A percentile compares a stretch with the other conserved stretches of the same genome.
Conservation (phyloP, 176 grass and related monocot species). For the Cenchrus americanus region DNA sequence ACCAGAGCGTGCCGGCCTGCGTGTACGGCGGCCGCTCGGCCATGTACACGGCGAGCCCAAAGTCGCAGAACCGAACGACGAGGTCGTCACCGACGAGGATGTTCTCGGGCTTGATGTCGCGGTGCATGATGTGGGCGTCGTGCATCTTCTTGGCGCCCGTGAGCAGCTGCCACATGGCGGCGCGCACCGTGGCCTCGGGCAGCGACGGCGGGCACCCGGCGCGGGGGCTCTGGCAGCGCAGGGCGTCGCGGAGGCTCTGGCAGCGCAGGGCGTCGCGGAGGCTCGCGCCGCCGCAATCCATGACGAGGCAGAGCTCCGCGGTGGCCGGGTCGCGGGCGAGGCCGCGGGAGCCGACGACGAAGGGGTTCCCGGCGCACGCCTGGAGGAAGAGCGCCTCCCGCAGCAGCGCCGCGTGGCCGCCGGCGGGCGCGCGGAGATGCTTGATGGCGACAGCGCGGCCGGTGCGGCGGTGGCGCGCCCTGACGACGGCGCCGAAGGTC, state of each 20-base stretch:
- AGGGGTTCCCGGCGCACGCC: neutral
- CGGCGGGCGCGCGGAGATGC: too few relatives aligned
- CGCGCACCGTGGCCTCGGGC: neutral
- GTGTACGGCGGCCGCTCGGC: neutral
- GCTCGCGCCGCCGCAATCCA: neutral
- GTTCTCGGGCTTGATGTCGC: conserved; percentile 46
- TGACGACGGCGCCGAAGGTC: neutral
- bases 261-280: neutral
- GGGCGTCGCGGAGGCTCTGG: too few relatives aligned
- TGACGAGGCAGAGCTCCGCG: neutral
- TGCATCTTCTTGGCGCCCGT: conserved; percentile 10
- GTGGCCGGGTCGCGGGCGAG: neutral
- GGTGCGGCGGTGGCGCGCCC: neutral
- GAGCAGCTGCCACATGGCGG: conserved; percentile 4
- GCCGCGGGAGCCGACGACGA: neutral
- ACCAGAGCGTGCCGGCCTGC: neutral
- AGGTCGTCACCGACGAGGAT: conserved; percentile 18
- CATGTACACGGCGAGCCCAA: neutral
- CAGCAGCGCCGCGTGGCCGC: too few relatives aligned
- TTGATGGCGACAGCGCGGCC: neutral
- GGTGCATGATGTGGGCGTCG: conserved; percentile 29
- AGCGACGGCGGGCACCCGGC: neutral
- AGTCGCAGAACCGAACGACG: neutral
- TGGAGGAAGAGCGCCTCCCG: neutral
- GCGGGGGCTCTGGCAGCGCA: neutral